Base-by-base conservation (phyloP, 768 basidiomycete species). In the Mycena metata region DNA sequence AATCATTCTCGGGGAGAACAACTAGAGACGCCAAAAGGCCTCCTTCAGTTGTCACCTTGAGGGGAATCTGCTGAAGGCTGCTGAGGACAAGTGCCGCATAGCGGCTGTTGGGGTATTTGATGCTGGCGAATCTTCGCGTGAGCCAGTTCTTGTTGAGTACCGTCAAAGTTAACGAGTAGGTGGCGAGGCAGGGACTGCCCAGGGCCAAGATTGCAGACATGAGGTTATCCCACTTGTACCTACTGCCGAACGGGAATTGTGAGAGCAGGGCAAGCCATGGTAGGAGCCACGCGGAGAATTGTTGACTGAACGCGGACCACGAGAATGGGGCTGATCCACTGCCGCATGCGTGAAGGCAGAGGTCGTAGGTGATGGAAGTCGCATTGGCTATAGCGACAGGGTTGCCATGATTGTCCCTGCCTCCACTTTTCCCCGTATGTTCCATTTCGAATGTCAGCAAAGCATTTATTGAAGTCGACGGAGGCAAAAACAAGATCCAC, bases 251-350 rank as follows among this genome's bases (percentile, higher is more conserved):
- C 0, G 85, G 86, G 21, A 87, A 80, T 52, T 85, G 85, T 0
- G 85, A 84, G 21, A 86, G 74, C 10, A 87, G 67, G 0, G 85
- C 84, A 11, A 87, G 79, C 78, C 83, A 85, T 11, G 86, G 86
- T 8, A 87, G 62, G 2, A 87, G 75, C 86, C 85, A 87, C 0
- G 83, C 70, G 11, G 78, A 76, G 69, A 82, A 85, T 54, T 83
- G 76, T 51, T 83, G 82, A 10, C 78, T 79, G 67, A 82, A 82
- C 8, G 71, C 59, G 0, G 76, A 71, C 81, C 81, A 82, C 13
- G 68, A 26, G 65, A 64, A 69, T 21, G 67, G 17, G 49, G 61
- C 67, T 0, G 39, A n/a, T n/a, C 67, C 67, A 15, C 42, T 13
- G 0, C 80, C 78, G 46, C 81, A 82, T 5, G 71, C 73, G 7